phyloP scores from a whole-genome alignment of 2,329 filamentous ascomycete genomes.

The Canariomyces notabilis region DNA sequence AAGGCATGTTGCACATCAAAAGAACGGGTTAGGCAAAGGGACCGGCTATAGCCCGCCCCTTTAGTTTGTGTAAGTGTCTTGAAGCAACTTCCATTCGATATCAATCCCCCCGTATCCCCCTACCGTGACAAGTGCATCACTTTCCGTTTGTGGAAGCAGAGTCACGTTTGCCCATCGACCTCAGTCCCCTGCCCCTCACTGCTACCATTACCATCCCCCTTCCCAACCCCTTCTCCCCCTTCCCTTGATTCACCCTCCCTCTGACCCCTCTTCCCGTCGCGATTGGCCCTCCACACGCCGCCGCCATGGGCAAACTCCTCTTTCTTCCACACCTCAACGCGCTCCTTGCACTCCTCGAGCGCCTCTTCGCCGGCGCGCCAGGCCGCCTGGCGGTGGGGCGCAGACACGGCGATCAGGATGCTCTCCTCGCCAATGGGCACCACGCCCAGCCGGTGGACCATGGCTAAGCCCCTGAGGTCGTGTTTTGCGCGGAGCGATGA shows the following conservation, averaged over 20 bases:
- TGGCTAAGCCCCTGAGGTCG: conserved; percentile 65
- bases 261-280: conserved; percentile 51
- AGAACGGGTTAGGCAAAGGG: too few relatives aligned
- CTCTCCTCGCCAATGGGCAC: conserved; percentile 92
- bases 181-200: too few relatives aligned
- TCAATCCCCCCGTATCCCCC: too few relatives aligned
- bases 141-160: too few relatives aligned
- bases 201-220: background rate
- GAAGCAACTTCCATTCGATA: too few relatives aligned
- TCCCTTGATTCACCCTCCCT: conserved; percentile 4
- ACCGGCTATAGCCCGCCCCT: too few relatives aligned
- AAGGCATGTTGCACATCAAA: too few relatives aligned
- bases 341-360: conserved; percentile 77
- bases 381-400: conserved; percentile 75
- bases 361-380: conserved; percentile 89
- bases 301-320: conserved; percentile 79
- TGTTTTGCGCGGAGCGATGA: conserved; percentile 54
- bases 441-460: conserved; percentile 77
- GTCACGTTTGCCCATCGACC: too few relatives aligned
- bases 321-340: conserved; percentile 91
- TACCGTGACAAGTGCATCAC: too few relatives aligned
- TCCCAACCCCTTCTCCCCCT: background rate
- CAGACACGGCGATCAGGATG: conserved; percentile 81
- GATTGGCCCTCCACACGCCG: conserved; percentile 82
- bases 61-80: too few relatives aligned